These are phyloP conservation scores for Yamadazyma taylorii DNA, from an alignment of 1,139 yeast genomes.

Conservation along the genomic window DNA sequence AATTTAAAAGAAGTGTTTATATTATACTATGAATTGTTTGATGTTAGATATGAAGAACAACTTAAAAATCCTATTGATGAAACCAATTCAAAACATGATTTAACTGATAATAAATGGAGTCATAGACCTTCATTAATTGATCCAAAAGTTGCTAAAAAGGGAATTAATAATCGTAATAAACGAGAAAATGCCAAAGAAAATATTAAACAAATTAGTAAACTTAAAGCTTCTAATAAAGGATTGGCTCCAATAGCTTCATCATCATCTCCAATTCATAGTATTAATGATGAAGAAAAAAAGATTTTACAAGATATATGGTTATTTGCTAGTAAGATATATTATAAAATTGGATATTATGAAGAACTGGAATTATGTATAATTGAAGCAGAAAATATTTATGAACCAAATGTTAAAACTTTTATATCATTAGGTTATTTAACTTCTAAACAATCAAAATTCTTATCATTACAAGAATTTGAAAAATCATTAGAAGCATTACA, in stretches of 20 bases:
- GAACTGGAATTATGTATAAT: constrained; percentile 74
- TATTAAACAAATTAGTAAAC: constrained; percentile 21
- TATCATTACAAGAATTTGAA: constrained; percentile 69
- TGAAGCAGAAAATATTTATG: constrained; percentile 61
- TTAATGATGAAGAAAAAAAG: constrained; percentile 20
- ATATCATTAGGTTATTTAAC: constrained; percentile 56
- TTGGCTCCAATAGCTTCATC: constrained; percentile 9
- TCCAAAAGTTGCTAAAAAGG: constrained; percentile 20
- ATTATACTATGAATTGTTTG: constrained; percentile 57
- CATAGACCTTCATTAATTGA: constrained; percentile 50
- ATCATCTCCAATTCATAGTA: neutral
- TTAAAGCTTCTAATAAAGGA: constrained; percentile 8
- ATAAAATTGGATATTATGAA: constrained; percentile 50
- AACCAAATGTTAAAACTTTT: constrained; percentile 54
- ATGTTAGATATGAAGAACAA: constrained; percentile 24
- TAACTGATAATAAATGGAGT: constrained; percentile 35
- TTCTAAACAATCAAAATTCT: constrained; percentile 36
- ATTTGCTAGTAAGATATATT: constrained; percentile 67
- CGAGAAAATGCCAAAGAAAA: constrained; percentile 21
- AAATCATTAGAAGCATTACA: constrained; percentile 52
- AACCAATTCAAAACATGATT: constrained; percentile 10
- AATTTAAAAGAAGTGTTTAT: constrained; percentile 65
- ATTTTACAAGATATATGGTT: constrained; percentile 71
- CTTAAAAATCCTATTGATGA: constrained; percentile 9
- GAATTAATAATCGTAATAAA: constrained; percentile 11